Conservation (phyloP, 441 rosid genomes). For the Adansonia madagascariensis region DNA sequence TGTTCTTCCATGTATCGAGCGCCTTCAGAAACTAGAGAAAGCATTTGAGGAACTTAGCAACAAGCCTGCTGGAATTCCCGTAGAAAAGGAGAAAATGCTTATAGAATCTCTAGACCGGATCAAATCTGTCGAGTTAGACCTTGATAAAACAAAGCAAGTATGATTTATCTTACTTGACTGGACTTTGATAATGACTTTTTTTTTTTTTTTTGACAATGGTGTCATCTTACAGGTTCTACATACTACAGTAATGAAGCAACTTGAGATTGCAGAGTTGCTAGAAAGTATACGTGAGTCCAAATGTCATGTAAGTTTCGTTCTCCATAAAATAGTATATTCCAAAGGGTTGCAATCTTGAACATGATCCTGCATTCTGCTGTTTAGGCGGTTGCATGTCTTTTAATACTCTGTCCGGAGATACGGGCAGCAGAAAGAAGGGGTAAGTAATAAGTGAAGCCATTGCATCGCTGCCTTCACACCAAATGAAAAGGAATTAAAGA, state of each 20-base stretch:
- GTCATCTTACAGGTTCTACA: slow-evolving; percentile 64
- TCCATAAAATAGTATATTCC: slow-evolving; percentile 6
- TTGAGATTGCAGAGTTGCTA: slow-evolving; percentile 67
- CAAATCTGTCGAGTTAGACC: slow-evolving; percentile 83
- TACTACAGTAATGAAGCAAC: slow-evolving; percentile 68
- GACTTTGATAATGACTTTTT: slow-evolving; percentile 1
- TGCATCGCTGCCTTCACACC: not conserved
- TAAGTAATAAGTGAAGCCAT: not conserved
- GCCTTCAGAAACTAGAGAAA: slow-evolving; percentile 74
- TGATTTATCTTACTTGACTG: slow-evolving; percentile 24
- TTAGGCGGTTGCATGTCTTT: not conserved
- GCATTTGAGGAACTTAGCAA: slow-evolving; percentile 59
- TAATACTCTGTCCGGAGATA: not conserved
- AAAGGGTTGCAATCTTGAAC: not conserved
- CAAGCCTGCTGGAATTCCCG: slow-evolving; percentile 72
- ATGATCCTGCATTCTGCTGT: not conserved
- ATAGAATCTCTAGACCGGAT: slow-evolving; percentile 86
- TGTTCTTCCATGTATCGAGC: slow-evolving; percentile 68
- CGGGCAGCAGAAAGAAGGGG: not conserved
- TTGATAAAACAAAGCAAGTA: slow-evolving; percentile 90
- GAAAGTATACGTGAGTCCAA: slow-evolving; percentile 61
- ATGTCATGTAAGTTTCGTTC: slow-evolving; percentile 56
- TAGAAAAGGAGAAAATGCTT: slow-evolving; percentile 81
- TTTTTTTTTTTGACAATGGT: not conserved
- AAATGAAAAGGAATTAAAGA: not conserved